phyloP scores from a whole-genome alignment of 2,329 filamentous ascomycete genomes.

The Dothideomycetes sp. region DNA sequence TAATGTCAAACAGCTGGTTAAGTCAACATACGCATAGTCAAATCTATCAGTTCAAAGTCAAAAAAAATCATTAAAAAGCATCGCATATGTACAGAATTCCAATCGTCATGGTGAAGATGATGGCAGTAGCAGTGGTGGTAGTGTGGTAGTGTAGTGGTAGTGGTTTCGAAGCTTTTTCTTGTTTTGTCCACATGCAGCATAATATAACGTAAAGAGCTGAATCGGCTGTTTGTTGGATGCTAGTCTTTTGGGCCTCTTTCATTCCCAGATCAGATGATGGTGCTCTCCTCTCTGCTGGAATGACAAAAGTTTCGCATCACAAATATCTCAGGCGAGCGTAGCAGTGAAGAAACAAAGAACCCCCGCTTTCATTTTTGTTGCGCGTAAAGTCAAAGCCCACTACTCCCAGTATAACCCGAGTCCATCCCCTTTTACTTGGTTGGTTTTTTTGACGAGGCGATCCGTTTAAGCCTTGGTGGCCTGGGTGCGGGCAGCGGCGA shows the following conservation, averaged over 20 bases:
- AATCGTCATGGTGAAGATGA: conserved; percentile 9
- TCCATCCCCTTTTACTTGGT: conserved; percentile 9
- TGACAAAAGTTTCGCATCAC: conserved; percentile 5
- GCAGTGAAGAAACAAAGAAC: conserved; percentile 9
- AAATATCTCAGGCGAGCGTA: conserved; percentile 1
- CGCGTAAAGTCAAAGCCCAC: conserved; percentile 12
- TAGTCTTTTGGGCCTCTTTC: conserved; percentile 11
- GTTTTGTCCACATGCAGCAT: conserved; percentile 11
- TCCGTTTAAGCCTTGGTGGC: conserved; percentile 51
- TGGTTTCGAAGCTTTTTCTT: conserved; percentile 11
- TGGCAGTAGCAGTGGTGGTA: too few relatives aligned
- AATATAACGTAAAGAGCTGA: conserved; percentile 5
- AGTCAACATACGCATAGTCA: conserved; percentile 7
- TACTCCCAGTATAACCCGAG: conserved; percentile 11
- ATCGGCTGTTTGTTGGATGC: conserved; percentile 13
- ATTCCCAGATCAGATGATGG: conserved; percentile 6
- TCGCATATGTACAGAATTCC: too few relatives aligned
- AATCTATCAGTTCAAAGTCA: conserved; percentile 8
- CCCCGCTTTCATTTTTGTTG: conserved; percentile 13
- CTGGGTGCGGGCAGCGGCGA: conserved; percentile 77
- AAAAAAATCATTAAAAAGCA: too few relatives aligned
- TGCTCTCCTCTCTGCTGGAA: conserved; percentile 10
- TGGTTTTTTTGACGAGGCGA: not conserved
- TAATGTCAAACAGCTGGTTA: too few relatives aligned
- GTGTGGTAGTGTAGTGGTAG: too few relatives aligned